Conservation (phyloP, 495 filamentous ascomycete species). For the Cladorrhinum samala region DNA sequence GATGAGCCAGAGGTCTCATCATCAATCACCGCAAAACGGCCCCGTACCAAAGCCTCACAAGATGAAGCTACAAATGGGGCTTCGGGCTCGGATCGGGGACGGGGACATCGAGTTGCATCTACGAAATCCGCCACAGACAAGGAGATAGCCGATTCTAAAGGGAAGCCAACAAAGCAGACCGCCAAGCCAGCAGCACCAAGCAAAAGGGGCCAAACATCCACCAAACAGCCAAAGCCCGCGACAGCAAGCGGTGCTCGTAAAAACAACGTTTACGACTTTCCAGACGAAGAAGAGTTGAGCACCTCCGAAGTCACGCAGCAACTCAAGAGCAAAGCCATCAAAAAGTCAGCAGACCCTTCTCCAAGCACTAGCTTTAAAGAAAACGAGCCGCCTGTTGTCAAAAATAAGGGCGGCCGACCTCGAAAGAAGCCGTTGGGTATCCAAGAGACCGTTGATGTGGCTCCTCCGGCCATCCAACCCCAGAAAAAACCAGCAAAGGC, state of each 20-base stretch:
- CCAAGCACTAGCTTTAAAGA: not conserved
- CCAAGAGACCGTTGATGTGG: not conserved
- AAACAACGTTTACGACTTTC: slow-evolving; percentile 34
- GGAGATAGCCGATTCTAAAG: slow-evolving; percentile 21
- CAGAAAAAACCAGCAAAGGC: not conserved
- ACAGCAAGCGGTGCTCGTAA: not conserved
- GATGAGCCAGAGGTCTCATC: slow-evolving; percentile 9
- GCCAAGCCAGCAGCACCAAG: slow-evolving; percentile 12
- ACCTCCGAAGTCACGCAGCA: not conserved
- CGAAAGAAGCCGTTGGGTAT: slow-evolving; percentile 2
- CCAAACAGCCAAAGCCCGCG: slow-evolving; percentile 3
- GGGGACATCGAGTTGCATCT: not conserved
- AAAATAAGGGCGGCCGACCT: slow-evolving; percentile 20
- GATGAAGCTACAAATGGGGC: slow-evolving; percentile 20
- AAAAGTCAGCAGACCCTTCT: not conserved
- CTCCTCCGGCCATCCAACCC: not conserved
- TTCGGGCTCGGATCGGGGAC: not conserved
- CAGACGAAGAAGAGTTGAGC: slow-evolving; percentile 33
- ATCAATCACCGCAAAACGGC: slow-evolving; percentile 26
- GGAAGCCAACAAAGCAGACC: slow-evolving; percentile 6
- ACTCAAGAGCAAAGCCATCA: not conserved
- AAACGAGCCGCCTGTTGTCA: slow-evolving; percentile 3
- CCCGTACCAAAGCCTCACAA: slow-evolving; percentile 21
- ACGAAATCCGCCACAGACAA: not conserved
- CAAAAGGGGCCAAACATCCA: not conserved